Evolutionary conservation across 768 basidiomycete genomes (phyloP).

Genomic region (Boletus vinaceobasis): DNA sequence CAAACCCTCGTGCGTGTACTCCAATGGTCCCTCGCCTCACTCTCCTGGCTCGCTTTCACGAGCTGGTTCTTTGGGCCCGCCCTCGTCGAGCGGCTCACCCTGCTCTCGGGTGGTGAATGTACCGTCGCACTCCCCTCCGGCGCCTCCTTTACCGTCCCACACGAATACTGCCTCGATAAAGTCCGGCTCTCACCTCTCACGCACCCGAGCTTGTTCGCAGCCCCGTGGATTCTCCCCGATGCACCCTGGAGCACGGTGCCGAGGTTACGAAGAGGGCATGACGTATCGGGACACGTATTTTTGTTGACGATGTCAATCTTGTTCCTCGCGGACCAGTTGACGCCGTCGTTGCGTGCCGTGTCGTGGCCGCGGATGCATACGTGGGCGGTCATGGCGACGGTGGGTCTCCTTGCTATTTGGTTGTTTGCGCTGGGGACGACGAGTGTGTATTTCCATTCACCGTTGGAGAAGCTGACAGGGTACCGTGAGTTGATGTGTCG

Average conservation of each 20-base stretch:
- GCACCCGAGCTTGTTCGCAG: slow-evolving; percentile 62
- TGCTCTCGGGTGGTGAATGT: slow-evolving; percentile 74
- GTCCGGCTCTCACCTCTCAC: slow-evolving; percentile 52
- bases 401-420: slow-evolving; percentile 58
- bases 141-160: slow-evolving; percentile 49
- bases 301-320: slow-evolving; percentile 76
- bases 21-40: slow-evolving; percentile 58
- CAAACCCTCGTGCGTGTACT: slow-evolving; percentile 42
- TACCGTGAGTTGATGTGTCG: slow-evolving; percentile 54
- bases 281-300: slow-evolving; percentile 93
- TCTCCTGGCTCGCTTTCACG: slow-evolving; percentile 72
- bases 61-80: slow-evolving; percentile 88
- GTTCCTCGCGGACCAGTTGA: slow-evolving; percentile 76
- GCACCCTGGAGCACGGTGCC: slow-evolving; percentile 50
- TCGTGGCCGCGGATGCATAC: slow-evolving; percentile 45
- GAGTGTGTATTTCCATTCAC: slow-evolving; percentile 87
- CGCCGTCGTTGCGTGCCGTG: slow-evolving; percentile 44
- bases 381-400: slow-evolving; percentile 44
- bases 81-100: slow-evolving; percentile 62
- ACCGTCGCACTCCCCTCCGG: slow-evolving; percentile 60
- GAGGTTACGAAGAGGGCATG: slow-evolving; percentile 76
- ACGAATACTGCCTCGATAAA: slow-evolving; percentile 52
- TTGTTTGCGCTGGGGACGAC: slow-evolving; percentile 76
- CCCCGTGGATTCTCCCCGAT: slow-evolving; percentile 35
- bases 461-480: slow-evolving; percentile 83